Conservation (phyloP, 257 asterid genomes). For the Pogostemon cablin region DNA sequence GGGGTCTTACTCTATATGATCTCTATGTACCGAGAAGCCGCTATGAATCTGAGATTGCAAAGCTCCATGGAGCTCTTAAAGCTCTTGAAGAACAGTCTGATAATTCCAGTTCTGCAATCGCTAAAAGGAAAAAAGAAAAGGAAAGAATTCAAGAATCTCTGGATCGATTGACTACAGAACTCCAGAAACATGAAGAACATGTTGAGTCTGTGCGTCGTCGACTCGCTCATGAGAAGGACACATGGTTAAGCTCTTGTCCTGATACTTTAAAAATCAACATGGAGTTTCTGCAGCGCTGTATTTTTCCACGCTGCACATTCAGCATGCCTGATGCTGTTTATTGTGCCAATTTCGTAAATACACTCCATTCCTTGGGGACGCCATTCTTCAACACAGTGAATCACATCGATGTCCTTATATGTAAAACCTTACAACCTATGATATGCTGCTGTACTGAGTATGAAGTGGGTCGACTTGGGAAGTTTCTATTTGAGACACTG, state of each 20-base stretch:
- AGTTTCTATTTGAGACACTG: slow-evolving; percentile 88
- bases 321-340: slow-evolving; percentile 99
- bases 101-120: slow-evolving; percentile 97
- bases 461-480: slow-evolving; percentile 97
- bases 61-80: slow-evolving; percentile 88
- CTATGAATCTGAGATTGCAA: slow-evolving; percentile 83
- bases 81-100: slow-evolving; percentile 96
- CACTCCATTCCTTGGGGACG: slow-evolving; percentile 98
- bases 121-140: slow-evolving; percentile 96
- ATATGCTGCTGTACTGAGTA: slow-evolving; percentile 99
- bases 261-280: slow-evolving; percentile 95
- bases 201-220: slow-evolving; percentile 91
- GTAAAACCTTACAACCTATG: slow-evolving; percentile 99
- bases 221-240: slow-evolving; percentile 90
- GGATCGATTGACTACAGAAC: slow-evolving; percentile 80
- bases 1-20: slow-evolving; percentile 99
- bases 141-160: slow-evolving; percentile 98
- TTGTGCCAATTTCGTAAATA: slow-evolving; percentile 91
- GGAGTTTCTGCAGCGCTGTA: slow-evolving; percentile 99
- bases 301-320: slow-evolving; percentile 97
- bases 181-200: slow-evolving; percentile 95
- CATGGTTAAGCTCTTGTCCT: slow-evolving; percentile 98
- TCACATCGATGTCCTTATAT: slow-evolving; percentile 95
- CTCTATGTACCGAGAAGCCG: slow-evolving; percentile 93
- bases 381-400: slow-evolving; percentile 98